Conservation (phyloP, 1,284 basidiomycete species). For the Malassezia pachydermatis region DNA sequence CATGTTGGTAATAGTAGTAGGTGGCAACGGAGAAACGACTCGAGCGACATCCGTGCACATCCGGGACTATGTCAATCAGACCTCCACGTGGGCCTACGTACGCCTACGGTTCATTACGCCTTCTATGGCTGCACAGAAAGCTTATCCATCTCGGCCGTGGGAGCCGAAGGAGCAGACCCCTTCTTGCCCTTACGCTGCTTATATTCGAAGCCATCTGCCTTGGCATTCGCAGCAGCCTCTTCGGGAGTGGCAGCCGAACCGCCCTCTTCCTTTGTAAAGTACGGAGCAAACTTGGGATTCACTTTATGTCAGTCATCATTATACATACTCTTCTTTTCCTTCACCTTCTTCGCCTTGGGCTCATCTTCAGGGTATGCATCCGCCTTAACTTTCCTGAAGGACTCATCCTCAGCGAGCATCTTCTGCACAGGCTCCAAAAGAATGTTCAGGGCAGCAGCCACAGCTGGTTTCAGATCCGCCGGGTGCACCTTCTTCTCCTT, state of each 20-base stretch:
- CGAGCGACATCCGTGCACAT: neutral
- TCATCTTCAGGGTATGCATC: slow-evolving; percentile 64
- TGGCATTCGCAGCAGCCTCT: slow-evolving; percentile 18
- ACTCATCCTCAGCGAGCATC: slow-evolving; percentile 63
- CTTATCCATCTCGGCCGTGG: slow-evolving; percentile 3
- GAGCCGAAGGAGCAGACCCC: slow-evolving; percentile 6
- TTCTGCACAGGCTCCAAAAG: slow-evolving; percentile 73
- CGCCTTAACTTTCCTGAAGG: slow-evolving; percentile 69
- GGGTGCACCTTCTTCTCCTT: slow-evolving; percentile 70
- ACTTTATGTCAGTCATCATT: slow-evolving; percentile 9
- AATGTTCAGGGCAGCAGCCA: slow-evolving; percentile 65
- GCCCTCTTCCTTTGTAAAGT: slow-evolving; percentile 28
- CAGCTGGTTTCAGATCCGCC: slow-evolving; percentile 74
- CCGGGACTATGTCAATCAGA: neutral
- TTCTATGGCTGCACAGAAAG: slow-evolving; percentile 10
- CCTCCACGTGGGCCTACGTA: neutral
- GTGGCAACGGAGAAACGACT: neutral
- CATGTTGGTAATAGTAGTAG: no score
- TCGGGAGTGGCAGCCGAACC: slow-evolving; percentile 32
- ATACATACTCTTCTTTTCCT: slow-evolving; percentile 29
- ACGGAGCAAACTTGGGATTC: slow-evolving; percentile 31
- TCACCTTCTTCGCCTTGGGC: slow-evolving; percentile 32
- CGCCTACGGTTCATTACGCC: neutral
- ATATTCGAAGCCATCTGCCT: slow-evolving; percentile 22
- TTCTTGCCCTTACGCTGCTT: slow-evolving; percentile 18